These are phyloP conservation scores for Aspergillus heteromorphus DNA, from an alignment of 495 filamentous ascomycete species.

Conservation along the genomic window DNA sequence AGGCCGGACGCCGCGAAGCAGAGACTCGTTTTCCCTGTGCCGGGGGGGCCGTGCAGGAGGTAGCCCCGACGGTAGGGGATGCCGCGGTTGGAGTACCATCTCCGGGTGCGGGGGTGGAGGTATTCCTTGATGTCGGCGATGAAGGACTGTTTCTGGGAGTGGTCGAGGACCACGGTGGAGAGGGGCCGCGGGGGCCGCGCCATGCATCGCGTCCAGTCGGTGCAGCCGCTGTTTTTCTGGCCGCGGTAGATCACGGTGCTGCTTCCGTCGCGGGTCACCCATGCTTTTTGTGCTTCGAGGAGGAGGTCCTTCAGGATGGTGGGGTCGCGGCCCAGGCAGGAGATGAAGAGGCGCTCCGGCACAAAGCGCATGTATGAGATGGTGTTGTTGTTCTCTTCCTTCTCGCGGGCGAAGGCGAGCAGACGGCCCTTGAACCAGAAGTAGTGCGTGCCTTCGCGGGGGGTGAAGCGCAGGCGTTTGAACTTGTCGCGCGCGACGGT, in stretches of 20 bases:
- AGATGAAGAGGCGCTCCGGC: slow-evolving; percentile 56
- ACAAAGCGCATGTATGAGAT: slow-evolving; percentile 29
- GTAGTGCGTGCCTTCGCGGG: slow-evolving; percentile 57
- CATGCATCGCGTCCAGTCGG: slow-evolving; percentile 60
- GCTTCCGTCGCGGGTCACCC: slow-evolving; percentile 54
- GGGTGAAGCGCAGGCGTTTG: slow-evolving; percentile 59
- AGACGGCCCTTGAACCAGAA: slow-evolving; percentile 58
- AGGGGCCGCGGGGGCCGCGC: slow-evolving; percentile 70
- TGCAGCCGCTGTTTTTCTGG: slow-evolving; percentile 27
- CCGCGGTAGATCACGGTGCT: slow-evolving; percentile 65
- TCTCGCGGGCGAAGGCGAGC: slow-evolving; percentile 49
- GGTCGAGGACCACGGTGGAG: slow-evolving; percentile 77
- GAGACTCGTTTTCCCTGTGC: slow-evolving; percentile 49
- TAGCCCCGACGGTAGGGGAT: slow-evolving; percentile 47
- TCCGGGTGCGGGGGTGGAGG: slow-evolving; percentile 62
- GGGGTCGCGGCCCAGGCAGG: slow-evolving; percentile 62
- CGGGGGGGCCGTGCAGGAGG: slow-evolving; percentile 43
- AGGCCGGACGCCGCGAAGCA: slow-evolving; percentile 43
- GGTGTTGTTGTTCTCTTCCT: slow-evolving; percentile 21
- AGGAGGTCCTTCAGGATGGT: slow-evolving; percentile 61
- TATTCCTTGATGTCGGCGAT: slow-evolving; percentile 85
- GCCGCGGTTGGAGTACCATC: slow-evolving; percentile 73
- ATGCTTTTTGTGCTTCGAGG: slow-evolving; percentile 54
- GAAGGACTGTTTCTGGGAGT: slow-evolving; percentile 63
- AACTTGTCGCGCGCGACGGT: slow-evolving; percentile 45